phyloP scores from a whole-genome alignment of 2,329 filamentous ascomycete species.

The Cercospora sp. region DNA sequence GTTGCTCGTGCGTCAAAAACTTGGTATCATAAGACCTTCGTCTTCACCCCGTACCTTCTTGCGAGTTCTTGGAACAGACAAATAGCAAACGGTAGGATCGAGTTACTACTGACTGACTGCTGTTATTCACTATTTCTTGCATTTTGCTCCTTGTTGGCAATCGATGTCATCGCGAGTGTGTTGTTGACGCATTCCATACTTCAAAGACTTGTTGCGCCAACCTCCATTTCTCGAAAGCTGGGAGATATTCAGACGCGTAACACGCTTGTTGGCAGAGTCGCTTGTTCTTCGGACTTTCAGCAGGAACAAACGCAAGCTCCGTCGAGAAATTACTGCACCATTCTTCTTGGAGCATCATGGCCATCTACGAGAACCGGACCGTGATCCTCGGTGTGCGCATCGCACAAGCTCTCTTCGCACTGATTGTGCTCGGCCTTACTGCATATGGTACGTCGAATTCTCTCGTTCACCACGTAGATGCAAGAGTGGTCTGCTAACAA shows the following conservation, averaged over 20 bases:
- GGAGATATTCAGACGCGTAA: background rate
- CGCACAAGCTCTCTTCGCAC: constrained; percentile 65
- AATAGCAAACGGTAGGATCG: background rate
- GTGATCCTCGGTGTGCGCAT: constrained; percentile 64
- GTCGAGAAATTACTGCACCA: background rate
- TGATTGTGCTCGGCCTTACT: constrained; percentile 74
- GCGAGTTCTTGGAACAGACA: background rate
- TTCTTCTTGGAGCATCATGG: background rate
- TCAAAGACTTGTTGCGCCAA: background rate
- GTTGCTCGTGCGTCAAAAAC: background rate
- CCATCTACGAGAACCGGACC: constrained; percentile 5
- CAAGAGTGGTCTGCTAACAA: constrained; percentile 18
- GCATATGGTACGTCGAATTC: constrained; percentile 61
- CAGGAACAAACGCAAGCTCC: background rate
- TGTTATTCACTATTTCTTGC: background rate
- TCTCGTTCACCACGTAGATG: constrained; percentile 13
- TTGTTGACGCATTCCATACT: constrained; percentile 4
- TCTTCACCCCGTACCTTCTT: background rate
- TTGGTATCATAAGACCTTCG: constrained; percentile 3
- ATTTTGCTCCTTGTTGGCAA: background rate
- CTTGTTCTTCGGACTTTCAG: background rate
- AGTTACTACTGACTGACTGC: background rate
- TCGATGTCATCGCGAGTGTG: background rate
- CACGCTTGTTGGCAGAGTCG: background rate
- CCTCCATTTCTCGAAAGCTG: background rate